phyloP scores from a whole-genome alignment of 257 asterid genomes.

The Przewalskia tangutica region DNA sequence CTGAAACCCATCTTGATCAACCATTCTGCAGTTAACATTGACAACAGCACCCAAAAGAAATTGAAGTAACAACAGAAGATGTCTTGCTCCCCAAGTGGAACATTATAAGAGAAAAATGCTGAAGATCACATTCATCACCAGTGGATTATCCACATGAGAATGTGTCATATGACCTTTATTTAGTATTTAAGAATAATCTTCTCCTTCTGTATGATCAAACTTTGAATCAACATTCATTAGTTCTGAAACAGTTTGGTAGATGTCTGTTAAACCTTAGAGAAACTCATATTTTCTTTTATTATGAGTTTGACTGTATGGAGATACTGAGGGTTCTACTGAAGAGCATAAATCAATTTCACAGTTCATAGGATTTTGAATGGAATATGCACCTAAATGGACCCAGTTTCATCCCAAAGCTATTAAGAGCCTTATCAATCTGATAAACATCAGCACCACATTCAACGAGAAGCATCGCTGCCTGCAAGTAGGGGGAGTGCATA shows the following conservation, averaged over 20 bases:
- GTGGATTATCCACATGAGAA: background rate
- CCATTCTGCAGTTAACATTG: constrained; percentile 36
- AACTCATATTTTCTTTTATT: background rate
- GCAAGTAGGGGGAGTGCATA: constrained; percentile 89
- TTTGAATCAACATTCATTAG: background rate
- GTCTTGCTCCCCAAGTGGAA: background rate
- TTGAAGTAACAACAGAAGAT: background rate
- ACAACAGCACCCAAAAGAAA: background rate
- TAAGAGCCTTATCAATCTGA: constrained; percentile 61
- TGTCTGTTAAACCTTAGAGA: background rate
- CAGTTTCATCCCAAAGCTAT: constrained; percentile 96
- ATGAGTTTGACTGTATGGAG: background rate
- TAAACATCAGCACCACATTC: constrained; percentile 83
- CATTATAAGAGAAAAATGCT: background rate
- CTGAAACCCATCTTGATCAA: constrained; percentile 91
- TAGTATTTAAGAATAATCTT: background rate
- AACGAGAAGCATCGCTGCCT: constrained; percentile 74
- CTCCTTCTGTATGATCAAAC: background rate
- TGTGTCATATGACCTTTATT: background rate
- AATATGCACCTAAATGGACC: constrained; percentile 82
- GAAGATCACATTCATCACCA: background rate
- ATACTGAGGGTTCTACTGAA: background rate
- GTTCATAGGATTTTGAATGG: background rate
- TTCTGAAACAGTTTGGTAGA: background rate
- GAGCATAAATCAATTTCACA: background rate